Conservation (phyloP, 2,329 filamentous ascomycete species). For the Aspergillus sp. region DNA sequence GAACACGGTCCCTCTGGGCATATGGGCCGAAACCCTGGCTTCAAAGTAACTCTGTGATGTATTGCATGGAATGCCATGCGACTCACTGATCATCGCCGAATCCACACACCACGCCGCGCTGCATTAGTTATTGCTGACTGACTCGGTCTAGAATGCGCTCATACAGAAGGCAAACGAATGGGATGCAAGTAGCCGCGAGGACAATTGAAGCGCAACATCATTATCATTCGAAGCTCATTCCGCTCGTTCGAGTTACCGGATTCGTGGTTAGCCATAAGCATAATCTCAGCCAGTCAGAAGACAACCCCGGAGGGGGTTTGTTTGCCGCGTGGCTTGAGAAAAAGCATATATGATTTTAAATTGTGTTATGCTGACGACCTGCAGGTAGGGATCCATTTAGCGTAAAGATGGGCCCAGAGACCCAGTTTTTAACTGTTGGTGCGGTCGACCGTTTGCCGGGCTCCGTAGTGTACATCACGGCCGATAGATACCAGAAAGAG, state of each 20-base stretch:
- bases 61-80: neutral
- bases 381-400: neutral
- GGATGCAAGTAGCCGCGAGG: neutral
- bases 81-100: neutral
- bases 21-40: neutral
- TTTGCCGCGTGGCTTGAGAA: neutral
- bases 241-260: neutral
- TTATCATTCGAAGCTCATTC: neutral
- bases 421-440: neutral
- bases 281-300: neutral
- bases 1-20: neutral
- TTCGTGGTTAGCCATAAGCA: neutral
- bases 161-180: neutral
- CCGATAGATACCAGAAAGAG: neutral
- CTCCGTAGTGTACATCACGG: neutral
- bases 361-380: neutral
- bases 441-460: neutral
- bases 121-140: neutral
- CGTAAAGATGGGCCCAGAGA: neutral
- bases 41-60: neutral
- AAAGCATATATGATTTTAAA: neutral
- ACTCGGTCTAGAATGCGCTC: neutral
- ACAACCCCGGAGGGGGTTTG: neutral
- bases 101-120: neutral
- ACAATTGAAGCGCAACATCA: neutral